phyloP scores from a whole-genome alignment of 176 grass and related monocot species.

The Lolium multiflorum region DNA sequence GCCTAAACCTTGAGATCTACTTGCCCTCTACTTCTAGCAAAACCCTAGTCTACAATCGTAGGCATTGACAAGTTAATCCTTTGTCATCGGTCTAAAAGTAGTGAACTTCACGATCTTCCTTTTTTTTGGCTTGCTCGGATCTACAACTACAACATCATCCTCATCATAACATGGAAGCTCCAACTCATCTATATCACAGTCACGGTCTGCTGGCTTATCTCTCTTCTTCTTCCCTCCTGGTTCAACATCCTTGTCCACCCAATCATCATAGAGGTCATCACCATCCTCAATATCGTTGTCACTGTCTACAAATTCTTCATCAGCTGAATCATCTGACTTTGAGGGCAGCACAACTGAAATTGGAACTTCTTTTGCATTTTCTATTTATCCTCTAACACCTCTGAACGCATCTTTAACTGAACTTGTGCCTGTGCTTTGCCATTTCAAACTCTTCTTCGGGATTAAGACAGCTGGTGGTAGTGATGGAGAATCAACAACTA shows the following conservation, averaged over 20 bases:
- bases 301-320: not conserved
- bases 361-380: not conserved
- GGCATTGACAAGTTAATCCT: no score
- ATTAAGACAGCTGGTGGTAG: not conserved
- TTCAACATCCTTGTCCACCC: not conserved
- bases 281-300: not conserved
- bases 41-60: no score
- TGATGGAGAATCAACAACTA: not conserved
- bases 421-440: no score
- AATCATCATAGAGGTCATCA: not conserved
- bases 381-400: no score
- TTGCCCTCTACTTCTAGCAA: no score
- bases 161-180: not conserved
- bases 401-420: no score
- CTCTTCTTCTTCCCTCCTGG: not conserved
- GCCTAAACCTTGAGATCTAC: no score
- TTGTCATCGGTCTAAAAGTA: no score
- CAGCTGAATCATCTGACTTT: no score
- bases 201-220: not conserved
- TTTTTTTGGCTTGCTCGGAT: not conserved
- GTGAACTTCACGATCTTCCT: not conserved
- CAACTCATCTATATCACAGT: not conserved
- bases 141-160: not conserved
- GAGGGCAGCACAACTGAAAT: no score
- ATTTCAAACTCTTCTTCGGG: no score